Evolutionary conservation across 2,329 filamentous ascomycete species (phyloP).

Genomic region (Exserohilum turcica): DNA sequence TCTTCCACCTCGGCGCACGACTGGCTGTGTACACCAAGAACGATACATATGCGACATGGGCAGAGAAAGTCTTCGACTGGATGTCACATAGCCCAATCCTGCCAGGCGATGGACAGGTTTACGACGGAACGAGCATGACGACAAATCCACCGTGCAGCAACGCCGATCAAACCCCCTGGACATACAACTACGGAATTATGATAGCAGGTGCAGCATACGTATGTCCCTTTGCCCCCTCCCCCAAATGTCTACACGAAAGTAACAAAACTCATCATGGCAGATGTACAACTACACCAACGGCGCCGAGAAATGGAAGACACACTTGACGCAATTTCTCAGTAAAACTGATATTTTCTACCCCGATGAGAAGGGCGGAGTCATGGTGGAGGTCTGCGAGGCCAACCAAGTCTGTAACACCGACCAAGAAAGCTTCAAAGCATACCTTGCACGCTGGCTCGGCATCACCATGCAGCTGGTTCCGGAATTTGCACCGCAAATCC

Average conservation of each 20-base stretch:
- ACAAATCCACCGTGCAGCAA: constrained; percentile 32
- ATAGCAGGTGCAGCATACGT: constrained; percentile 44
- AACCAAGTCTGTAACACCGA: constrained; percentile 51
- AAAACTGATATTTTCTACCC: constrained; percentile 49
- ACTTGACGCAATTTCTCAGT: constrained; percentile 40
- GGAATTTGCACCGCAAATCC: constrained; percentile 57
- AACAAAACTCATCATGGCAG: constrained; percentile 26
- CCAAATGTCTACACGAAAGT: background rate
- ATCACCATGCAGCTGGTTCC: constrained; percentile 63
- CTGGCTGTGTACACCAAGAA: constrained; percentile 47
- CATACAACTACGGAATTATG: constrained; percentile 47
- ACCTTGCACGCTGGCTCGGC: constrained; percentile 57
- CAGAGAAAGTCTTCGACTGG: constrained; percentile 46
- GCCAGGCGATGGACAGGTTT: constrained; percentile 31
- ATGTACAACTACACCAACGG: constrained; percentile 51
- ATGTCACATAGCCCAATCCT: constrained; percentile 35
- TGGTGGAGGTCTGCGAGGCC: constrained; percentile 53
- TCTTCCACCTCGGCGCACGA: constrained; percentile 47
- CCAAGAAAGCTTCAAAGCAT: constrained; percentile 54
- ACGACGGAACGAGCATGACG: constrained; percentile 34
- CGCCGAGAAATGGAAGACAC: constrained; percentile 36
- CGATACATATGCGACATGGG: constrained; percentile 45
- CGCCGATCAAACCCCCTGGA: constrained; percentile 42
- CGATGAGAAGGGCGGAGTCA: constrained; percentile 41
- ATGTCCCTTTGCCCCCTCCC: background rate